Conservation (phyloP, 306 rosid species). For the Citrullus mucosospermus region DNA sequence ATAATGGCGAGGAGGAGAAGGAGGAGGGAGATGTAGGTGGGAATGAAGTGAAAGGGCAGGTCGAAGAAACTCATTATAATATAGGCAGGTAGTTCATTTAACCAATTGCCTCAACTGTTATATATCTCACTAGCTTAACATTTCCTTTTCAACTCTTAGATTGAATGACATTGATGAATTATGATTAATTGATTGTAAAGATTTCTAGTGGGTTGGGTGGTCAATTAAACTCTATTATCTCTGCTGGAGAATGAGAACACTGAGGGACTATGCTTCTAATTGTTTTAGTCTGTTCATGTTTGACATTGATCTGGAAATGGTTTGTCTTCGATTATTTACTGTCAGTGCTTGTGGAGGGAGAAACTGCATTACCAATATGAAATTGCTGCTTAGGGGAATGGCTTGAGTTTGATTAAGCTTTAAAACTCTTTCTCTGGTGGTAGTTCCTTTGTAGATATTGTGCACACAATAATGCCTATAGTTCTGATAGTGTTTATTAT, state of each 20-base stretch:
- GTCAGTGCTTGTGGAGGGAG: not conserved
- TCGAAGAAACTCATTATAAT: constrained; percentile 17
- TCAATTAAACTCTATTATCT: no score
- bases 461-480: not conserved
- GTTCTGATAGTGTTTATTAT: not conserved
- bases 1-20: constrained; percentile 15
- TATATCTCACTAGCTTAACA: not conserved
- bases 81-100: constrained; percentile 30
- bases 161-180: not conserved
- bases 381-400: not conserved
- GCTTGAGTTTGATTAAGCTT: not conserved
- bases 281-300: not conserved
- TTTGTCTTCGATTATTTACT: not conserved
- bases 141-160: not conserved
- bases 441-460: not conserved
- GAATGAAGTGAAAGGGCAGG: constrained; percentile 15
- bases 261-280: not conserved
- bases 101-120: not conserved
- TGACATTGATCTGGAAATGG: not conserved
- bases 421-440: not conserved
- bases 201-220: not conserved
- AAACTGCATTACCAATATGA: not conserved
- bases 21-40: constrained; percentile 13
- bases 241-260: no score
- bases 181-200: not conserved